Percentiles rank a stretch among this genome's conserved stretches.
Evolutionary conservation across 163 green algal species (phyloP).

Genomic region (Chlorella variabilis): DNA sequence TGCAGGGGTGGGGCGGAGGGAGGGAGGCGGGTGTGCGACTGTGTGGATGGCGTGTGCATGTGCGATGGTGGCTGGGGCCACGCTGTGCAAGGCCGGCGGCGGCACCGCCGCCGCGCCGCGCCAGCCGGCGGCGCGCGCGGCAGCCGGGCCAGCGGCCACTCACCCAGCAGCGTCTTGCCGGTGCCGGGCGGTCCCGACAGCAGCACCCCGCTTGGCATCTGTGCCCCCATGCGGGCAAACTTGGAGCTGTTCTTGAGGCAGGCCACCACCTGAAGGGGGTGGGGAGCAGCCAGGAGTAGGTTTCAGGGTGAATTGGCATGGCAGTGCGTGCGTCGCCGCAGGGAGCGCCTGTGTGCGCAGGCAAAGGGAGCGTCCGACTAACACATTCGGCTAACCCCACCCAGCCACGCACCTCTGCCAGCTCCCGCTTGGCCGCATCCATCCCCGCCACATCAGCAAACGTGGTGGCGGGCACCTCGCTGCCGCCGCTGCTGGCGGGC

Average conservation of each 20-base stretch:
- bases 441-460: constrained; percentile 74
- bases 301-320: too few relatives aligned
- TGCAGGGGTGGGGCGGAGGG: constrained; percentile 31
- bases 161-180: constrained; percentile 95
- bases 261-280: constrained; percentile 60
- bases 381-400: too few relatives aligned
- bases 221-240: constrained; percentile 73
- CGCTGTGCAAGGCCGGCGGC: neutral
- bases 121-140: too few relatives aligned
- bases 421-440: constrained; percentile 81
- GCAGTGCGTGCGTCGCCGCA: neutral
- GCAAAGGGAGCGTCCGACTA: neutral
- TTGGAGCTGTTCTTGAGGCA: constrained; percentile 59
- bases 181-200: constrained; percentile 83
- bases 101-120: too few relatives aligned
- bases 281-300: neutral
- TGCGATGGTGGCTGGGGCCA: neutral
- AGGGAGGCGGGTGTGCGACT: neutral
- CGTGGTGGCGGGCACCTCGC: constrained; percentile 35
- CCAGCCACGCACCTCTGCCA: constrained; percentile 81
- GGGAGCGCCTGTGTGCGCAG: constrained; percentile 35
- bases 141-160: too few relatives aligned
- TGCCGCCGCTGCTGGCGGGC: neutral
- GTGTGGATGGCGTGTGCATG: too few relatives aligned
- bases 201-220: constrained; percentile 84